A percentile compares a stretch with the other conserved stretches of the same genome.
phyloP scores from a whole-genome alignment of 75 land plant species.

The Chamaecyparis obtusa region DNA sequence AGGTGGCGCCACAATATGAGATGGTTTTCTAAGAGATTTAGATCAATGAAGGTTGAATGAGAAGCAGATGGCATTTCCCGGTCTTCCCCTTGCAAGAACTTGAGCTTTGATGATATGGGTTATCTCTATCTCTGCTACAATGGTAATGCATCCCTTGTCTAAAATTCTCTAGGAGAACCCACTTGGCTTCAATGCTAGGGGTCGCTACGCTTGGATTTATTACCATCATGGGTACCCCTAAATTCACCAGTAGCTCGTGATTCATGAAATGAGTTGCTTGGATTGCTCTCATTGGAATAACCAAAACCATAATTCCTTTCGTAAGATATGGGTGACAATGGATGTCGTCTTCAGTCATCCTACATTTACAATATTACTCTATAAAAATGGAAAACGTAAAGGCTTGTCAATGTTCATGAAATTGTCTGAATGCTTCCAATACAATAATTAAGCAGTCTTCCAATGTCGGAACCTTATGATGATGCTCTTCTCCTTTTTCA shows the following conservation, averaged over 20 bases:
- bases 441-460: neutral
- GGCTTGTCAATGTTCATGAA: neutral
- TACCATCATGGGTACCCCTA: neutral
- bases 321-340: neutral
- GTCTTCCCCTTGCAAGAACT: neutral
- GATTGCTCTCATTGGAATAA: neutral
- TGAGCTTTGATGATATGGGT: neutral
- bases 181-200: neutral
- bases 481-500: no score
- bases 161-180: neutral
- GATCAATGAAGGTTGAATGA: neutral
- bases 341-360: neutral
- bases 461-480: no score
- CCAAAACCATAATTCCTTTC: neutral
- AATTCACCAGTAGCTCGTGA: neutral
- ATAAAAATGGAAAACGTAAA: neutral
- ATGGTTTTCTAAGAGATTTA: neutral
- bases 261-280: neutral
- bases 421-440: neutral
- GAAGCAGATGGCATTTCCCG: neutral
- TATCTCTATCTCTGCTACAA: neutral
- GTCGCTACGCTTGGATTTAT: neutral
- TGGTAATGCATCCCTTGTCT: neutral
- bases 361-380: neutral
- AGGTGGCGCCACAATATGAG: constrained; percentile 6